phyloP scores from a whole-genome alignment of 2,329 filamentous ascomycete genomes.

The Pezicula neosporulosa region DNA sequence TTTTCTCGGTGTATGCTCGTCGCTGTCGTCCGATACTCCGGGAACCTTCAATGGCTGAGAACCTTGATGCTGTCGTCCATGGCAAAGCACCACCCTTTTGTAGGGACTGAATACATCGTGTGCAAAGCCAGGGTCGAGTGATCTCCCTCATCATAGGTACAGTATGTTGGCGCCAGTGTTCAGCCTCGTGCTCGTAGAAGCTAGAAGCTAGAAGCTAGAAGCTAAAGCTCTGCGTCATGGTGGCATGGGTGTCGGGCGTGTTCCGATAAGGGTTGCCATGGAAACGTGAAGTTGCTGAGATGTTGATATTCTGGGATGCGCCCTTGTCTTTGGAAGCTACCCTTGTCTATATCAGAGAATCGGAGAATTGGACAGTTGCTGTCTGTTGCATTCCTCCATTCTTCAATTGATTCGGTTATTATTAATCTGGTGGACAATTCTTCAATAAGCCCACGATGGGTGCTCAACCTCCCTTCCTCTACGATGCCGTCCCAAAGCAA shows the following conservation, averaged over 20 bases:
- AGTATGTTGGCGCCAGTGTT: no score
- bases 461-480: constrained; percentile 68
- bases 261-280: constrained; percentile 4
- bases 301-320: constrained; percentile 8
- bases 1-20: constrained; percentile 21
- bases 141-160: constrained; percentile 18
- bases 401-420: not conserved
- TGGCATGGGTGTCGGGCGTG: not conserved
- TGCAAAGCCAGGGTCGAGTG: constrained; percentile 22
- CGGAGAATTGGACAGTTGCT: constrained; percentile 3
- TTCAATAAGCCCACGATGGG: constrained; percentile 38
- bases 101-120: constrained; percentile 17
- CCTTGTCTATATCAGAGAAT: constrained; percentile 15
- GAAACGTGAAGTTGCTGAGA: constrained; percentile 24
- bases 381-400: constrained; percentile 1
- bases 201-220: no score
- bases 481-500: constrained; percentile 48
- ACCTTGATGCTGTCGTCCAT: not conserved
- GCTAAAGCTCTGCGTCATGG: not conserved
- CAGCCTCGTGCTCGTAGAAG: no score
- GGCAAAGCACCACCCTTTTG: constrained; percentile 2
- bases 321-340: constrained; percentile 1
- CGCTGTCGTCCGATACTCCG: not conserved
- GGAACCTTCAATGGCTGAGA: not conserved
- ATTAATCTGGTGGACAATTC: constrained; percentile 1